phyloP scores from a whole-genome alignment of 495 filamentous ascomycete genomes.

The Penicillium ochrochloron region DNA sequence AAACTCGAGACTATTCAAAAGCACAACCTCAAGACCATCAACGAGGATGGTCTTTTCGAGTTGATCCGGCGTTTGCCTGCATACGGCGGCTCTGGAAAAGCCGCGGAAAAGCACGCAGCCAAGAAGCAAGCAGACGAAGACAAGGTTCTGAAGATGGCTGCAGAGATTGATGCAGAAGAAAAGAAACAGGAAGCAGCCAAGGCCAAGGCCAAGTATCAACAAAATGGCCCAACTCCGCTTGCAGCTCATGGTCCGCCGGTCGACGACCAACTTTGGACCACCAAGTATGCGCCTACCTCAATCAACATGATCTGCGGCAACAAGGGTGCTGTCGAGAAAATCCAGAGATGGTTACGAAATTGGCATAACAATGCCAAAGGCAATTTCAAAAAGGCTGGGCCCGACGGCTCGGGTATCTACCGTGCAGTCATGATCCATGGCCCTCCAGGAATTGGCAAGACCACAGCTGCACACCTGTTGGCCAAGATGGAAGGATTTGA shows the following conservation, averaged over 20 bases:
- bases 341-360: conserved; percentile 82
- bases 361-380: conserved; percentile 77
- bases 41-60: conserved; percentile 89
- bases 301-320: conserved; percentile 94
- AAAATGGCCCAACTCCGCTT: conserved; percentile 24
- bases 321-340: conserved; percentile 85
- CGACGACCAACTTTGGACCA: conserved; percentile 85
- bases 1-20: conserved; percentile 88
- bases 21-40: conserved; percentile 81
- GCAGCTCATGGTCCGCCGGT: conserved; percentile 37
- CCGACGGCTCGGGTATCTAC: conserved; percentile 77
- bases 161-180: conserved; percentile 74
- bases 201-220: conserved; percentile 44
- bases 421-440: conserved; percentile 92
- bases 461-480: conserved; percentile 92
- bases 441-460: conserved; percentile 97
- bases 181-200: conserved; percentile 56
- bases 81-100: conserved; percentile 83
- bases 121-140: conserved; percentile 83
- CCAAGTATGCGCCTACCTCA: conserved; percentile 87
- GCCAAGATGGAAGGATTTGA: conserved; percentile 94
- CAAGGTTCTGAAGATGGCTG: conserved; percentile 75
- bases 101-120: conserved; percentile 79
- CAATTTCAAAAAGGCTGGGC: conserved; percentile 76
- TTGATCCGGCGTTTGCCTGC: conserved; percentile 84